Conservation (phyloP, 139 green algal genomes). For the Chlamydomonas urium region DNA sequence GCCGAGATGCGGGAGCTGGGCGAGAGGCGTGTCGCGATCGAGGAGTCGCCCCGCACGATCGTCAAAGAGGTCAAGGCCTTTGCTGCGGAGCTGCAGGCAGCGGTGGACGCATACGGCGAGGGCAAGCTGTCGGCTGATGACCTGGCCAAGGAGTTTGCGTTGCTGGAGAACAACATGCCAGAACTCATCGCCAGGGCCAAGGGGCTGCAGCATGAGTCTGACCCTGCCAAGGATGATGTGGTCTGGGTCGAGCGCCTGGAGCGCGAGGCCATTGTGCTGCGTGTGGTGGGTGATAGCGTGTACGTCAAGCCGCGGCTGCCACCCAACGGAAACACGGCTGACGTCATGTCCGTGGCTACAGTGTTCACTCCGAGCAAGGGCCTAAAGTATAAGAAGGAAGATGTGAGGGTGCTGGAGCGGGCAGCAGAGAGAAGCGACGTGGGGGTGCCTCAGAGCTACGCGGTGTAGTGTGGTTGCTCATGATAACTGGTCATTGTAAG, state of each 20-base stretch:
- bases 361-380: no score
- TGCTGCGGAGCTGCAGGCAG: conserved; percentile 6
- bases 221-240: background rate
- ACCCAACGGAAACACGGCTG: no score
- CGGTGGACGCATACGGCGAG: conserved; percentile 1
- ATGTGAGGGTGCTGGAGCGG: background rate
- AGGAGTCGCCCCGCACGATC: conserved; percentile 1
- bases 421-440: no score
- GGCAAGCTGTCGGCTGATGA: background rate
- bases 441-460: no score
- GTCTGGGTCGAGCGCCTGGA: background rate
- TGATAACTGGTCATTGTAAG: no score
- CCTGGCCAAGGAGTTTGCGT: background rate
- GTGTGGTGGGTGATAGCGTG: no score
- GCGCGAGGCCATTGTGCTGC: no score
- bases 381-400: conserved; percentile 9
- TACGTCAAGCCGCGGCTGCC: no score
- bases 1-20: background rate
- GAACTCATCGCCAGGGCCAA: background rate
- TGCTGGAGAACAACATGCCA: conserved; percentile 4
- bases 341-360: no score
- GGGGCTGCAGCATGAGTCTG: background rate
- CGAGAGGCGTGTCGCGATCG: background rate
- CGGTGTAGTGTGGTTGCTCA: no score
- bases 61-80: background rate